Conservation (phyloP, 2,329 filamentous ascomycete genomes). For the Akanthomyces uredinophilus region DNA sequence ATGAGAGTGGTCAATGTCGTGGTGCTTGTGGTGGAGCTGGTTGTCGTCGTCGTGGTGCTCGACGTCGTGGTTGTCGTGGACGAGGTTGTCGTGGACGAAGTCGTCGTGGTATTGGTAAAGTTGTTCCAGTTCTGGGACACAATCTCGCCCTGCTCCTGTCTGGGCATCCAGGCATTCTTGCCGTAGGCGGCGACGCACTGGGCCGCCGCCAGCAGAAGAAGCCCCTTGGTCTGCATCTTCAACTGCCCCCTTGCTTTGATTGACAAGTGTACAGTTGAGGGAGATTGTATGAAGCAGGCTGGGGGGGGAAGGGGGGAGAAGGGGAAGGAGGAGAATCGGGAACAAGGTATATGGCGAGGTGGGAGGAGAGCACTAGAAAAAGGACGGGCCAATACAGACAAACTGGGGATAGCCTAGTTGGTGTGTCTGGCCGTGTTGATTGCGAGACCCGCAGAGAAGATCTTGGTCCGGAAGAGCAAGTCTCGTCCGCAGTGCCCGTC, state of each 20-base stretch:
- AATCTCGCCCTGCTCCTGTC: slow-evolving; percentile 8
- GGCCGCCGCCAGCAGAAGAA: slow-evolving; percentile 6
- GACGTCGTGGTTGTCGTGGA: not conserved
- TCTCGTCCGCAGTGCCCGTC: slow-evolving; percentile 4
- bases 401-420: not conserved
- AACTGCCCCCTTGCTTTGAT: not conserved
- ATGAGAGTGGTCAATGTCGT: not conserved
- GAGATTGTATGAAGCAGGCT: not conserved
- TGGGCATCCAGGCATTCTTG: not conserved
- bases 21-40: not conserved
- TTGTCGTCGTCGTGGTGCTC: not conserved
- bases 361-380: slow-evolving; percentile 1
- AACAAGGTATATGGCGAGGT: not conserved
- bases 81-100: slow-evolving; percentile 2
- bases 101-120: slow-evolving; percentile 11
- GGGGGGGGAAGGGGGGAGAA: not conserved
- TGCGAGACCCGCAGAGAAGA: slow-evolving; percentile 2
- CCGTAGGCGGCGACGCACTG: slow-evolving; percentile 6
- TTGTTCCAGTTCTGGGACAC: not conserved
- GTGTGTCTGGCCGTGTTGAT: not conserved
- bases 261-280: not conserved
- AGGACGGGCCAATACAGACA: not conserved
- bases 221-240: slow-evolving; percentile 11
- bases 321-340: not conserved
- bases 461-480: slow-evolving; percentile 7